These are phyloP conservation scores for Termitomyces sp. DNA, from an alignment of 768 basidiomycete genomes.

Conservation along the genomic window DNA sequence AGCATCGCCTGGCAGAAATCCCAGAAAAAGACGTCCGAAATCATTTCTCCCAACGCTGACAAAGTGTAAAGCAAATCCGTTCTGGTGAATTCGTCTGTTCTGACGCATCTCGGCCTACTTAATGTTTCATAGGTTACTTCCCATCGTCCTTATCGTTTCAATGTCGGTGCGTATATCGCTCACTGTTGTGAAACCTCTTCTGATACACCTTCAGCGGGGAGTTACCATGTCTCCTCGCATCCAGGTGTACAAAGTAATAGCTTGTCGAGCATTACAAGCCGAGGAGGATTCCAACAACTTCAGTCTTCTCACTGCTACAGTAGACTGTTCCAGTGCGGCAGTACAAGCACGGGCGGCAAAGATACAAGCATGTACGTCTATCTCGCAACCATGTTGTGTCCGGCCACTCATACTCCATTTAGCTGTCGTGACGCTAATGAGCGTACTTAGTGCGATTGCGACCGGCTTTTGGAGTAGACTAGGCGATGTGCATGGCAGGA, in stretches of 20 bases:
- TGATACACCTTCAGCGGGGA: constrained; percentile 48
- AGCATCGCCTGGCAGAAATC: constrained; percentile 2
- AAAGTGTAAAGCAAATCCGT: constrained; percentile 35
- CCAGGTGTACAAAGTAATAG: constrained; percentile 73
- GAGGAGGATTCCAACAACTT: constrained; percentile 16
- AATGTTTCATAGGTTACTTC: constrained; percentile 53
- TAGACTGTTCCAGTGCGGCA: constrained; percentile 36
- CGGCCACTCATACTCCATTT: neutral
- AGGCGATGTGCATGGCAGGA: constrained; percentile 74
- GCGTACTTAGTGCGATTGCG: constrained; percentile 71
- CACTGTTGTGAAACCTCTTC: constrained; percentile 2
- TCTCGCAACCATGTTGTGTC: neutral
- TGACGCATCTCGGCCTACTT: neutral
- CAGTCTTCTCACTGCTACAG: constrained; percentile 8
- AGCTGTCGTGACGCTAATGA: constrained; percentile 75
- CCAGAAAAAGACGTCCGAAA: constrained; percentile 6
- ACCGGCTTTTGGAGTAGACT: constrained; percentile 86
- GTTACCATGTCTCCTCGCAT: constrained; percentile 77
- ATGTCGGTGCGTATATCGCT: constrained; percentile 48
- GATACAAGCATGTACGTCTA: constrained; percentile 55
- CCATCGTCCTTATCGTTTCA: constrained; percentile 60
- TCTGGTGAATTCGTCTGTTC: constrained; percentile 30
- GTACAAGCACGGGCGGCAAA: constrained; percentile 67
- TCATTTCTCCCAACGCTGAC: constrained; percentile 14
- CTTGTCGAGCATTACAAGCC: constrained; percentile 52